Base-by-base conservation (phyloP, 2,329 filamentous ascomycete species). In the Biscogniauxia marginata region DNA sequence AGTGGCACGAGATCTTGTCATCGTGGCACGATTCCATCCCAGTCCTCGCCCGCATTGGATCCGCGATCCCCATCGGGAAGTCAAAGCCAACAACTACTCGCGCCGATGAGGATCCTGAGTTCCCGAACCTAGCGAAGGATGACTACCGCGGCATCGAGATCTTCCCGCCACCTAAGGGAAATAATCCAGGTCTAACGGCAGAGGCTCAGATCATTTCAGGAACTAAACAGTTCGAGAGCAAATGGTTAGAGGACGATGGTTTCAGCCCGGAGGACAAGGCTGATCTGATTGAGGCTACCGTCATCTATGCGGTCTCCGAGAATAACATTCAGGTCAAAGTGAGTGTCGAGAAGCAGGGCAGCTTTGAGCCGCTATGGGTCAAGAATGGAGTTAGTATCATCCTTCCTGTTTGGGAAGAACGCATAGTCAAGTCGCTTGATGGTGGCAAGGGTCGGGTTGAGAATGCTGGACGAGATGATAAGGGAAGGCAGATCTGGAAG, bases 131-230 rank as follows among this genome's bases (percentile, higher is more conserved):
- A 4, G 74, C 72, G 0, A 66, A 73, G 4, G 76, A 78, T 22
- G 75, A 78, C 60, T 76, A 71, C 61, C 70, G 75, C 3, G 75
- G 69, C 0, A 68, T 77, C 0, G 76, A 78, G 61, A 74, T 79
- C 20, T 77, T 77, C 59, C 76, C 76, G 0, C 71, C 74, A 0
- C 66, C 62, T 1, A 34, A 58, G 0, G 45, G 52, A 19, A 52
- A 51, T 34, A 50, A 54, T n/a, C 50, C 60, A 20, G 43, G 60
- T 46, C 60, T 63, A 46, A 57, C 62, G n/a, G 16, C 50, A 19
- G 47, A 22, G 18, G 8, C 21, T 8, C 22, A 46, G n/a, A 20
- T 46, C 19, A 30, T 18, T 9, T n/a, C 22, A 8, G 34, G 24
- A 23, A 48, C 46, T 5, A 50, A 52, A 9, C 54, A 48, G 53